Evolutionary conservation across 2,329 filamentous ascomycete genomes (phyloP), one percentile per base, ranked within the genome.

Genomic region (Monosporascus cannonballus): DNA sequence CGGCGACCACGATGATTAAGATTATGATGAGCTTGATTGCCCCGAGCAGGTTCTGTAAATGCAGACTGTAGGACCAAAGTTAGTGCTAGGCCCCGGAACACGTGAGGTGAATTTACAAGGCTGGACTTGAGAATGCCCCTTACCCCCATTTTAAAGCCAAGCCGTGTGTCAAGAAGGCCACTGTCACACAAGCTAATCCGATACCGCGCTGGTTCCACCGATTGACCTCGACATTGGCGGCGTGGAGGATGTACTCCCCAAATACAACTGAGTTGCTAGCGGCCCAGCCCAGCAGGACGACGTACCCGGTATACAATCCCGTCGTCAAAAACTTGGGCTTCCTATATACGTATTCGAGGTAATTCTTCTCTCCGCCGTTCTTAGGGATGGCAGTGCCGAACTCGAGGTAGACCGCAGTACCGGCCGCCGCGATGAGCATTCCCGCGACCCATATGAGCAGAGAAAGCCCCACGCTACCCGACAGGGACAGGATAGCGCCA

Each of bases 351-450:
- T 78, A 73, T 61, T 86, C 83, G 15, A 86, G 77, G 61, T 86
- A 86, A 64, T 84, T 83, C 72, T 86, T 86, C 57, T 85, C 82
- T 20, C 83, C 83, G 15, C 83, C 83, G 15, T 79, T 83, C 37
- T 78, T 73, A 2, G 83, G 83, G 37, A 85, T 83, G 4, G 79
- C 80, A 4, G 82, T 73, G 24, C 82, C 83, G 58, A 84, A 85
- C 60, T 85, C 83, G 48, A 86, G 75, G 63, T 80, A 85, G 4
- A 86, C 80, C 51, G 76, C 78, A 14, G 85, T 71, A 22, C 82
- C 82, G 56, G 73, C 76, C 59, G 81, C 81, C 3, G 82, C 79
- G 24, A 85, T 69, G 48, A 84, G 67, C 27, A 75, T 76, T 18
- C 75, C 74, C 11, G 66, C 56, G 17, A 68, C 54, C 66, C 66